Percentiles rank a stretch among this genome's conserved stretches.
phyloP scores from a whole-genome alignment of 2,329 filamentous ascomycete species.

The Xylaria sp. region DNA sequence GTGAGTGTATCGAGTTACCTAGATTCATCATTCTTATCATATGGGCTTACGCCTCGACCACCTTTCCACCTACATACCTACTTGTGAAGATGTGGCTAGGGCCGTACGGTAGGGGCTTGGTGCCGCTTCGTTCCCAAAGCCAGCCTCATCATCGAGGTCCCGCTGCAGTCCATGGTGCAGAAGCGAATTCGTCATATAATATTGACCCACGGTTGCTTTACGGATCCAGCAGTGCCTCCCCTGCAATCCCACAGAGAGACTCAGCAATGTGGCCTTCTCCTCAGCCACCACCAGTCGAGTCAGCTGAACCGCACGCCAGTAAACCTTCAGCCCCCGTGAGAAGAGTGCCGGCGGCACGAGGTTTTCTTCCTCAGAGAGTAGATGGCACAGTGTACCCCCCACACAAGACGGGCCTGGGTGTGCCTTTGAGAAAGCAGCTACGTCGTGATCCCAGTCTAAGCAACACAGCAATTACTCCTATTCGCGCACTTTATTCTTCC shows the following conservation, averaged over 20 bases:
- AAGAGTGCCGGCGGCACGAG: conserved; percentile 11
- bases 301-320: conserved; percentile 1
- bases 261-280: background rate
- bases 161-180: background rate
- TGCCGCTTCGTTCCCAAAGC: background rate
- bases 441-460: conserved; percentile 3
- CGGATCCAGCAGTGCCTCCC: background rate
- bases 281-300: background rate
- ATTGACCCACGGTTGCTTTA: background rate
- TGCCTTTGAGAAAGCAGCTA: conserved; percentile 16
- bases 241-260: background rate
- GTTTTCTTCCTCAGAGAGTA: conserved; percentile 16
- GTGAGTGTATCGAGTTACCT: too few species aligned
- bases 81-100: background rate
- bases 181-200: background rate
- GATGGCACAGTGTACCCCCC: conserved; percentile 1
- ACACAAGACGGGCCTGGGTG: background rate
- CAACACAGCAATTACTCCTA: conserved; percentile 2
- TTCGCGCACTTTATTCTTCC: conserved; percentile 6
- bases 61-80: background rate
- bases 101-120: background rate
- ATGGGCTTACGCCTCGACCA: background rate
- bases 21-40: too few species aligned
- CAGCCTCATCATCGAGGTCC: background rate
- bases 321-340: conserved; percentile 2